A percentile compares a stretch with the other conserved stretches of the same genome.
phyloP scores from a whole-genome alignment of 140 eudicot genomes.

The Cichorium intybus region DNA sequence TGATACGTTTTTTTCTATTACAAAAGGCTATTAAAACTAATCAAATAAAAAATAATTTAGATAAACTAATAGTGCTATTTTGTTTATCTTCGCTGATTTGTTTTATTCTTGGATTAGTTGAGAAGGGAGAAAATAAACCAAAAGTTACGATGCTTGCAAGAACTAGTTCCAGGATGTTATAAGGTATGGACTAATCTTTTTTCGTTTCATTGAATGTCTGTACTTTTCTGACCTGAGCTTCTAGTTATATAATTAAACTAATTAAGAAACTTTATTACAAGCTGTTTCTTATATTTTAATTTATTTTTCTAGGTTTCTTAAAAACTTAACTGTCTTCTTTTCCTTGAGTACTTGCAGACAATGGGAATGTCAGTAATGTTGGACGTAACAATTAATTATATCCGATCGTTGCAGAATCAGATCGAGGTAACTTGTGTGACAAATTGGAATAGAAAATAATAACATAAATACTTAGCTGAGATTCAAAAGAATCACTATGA shows the following conservation, averaged over 20 bases:
- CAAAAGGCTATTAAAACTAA: no score
- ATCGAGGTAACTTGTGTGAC: slow-evolving; percentile 56
- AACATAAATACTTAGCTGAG: not conserved
- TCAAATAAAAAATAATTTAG: not conserved
- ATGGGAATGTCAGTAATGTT: slow-evolving; percentile 99
- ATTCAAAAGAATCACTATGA: not conserved
- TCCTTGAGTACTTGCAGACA: slow-evolving; percentile 46
- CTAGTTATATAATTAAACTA: no score
- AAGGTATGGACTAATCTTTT: slow-evolving; percentile 28
- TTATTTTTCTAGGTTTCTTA: not conserved
- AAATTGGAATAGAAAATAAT: not conserved
- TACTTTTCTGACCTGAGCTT: not conserved
- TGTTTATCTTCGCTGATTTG: not conserved
- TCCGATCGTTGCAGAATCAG: slow-evolving; percentile 80
- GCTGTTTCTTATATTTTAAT: not conserved
- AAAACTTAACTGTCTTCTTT: not conserved
- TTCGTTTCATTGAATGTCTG: not conserved
- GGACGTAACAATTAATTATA: slow-evolving; percentile 82
- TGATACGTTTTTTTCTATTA: no score
- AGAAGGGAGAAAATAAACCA: slow-evolving; percentile 41
- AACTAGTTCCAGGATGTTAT: slow-evolving; percentile 44
- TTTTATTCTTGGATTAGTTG: slow-evolving; percentile 7
- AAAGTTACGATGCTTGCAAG: slow-evolving; percentile 31
- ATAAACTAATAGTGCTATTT: not conserved
- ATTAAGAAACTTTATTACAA: not conserved